Conservation (phyloP, 257 asterid species). For the Coffea canephora region DNA sequence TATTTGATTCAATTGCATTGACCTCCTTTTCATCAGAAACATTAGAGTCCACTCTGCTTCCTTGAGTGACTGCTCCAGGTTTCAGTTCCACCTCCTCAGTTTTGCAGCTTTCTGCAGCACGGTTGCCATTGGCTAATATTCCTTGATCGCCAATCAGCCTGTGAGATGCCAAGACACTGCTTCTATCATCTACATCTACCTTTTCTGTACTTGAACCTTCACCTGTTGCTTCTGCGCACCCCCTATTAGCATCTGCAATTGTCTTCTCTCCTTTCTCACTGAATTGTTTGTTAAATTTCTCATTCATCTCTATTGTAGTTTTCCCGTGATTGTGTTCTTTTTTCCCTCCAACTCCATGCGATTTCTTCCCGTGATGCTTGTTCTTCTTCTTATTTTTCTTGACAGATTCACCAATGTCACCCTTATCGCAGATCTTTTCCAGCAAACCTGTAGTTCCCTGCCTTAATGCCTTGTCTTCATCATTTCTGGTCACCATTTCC, state of each 20-base stretch:
- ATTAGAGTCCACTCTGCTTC: not conserved
- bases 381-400: constrained; percentile 21
- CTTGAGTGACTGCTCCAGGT: not conserved
- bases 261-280: constrained; percentile 7
- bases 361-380: constrained; percentile 8
- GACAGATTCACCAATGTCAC: constrained; percentile 8
- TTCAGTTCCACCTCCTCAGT: not conserved
- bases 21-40: not conserved
- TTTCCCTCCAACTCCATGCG: constrained; percentile 4
- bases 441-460: constrained; percentile 17
- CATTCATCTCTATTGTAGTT: not conserved
- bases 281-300: not conserved
- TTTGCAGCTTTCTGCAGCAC: not conserved
- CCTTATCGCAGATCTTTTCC: constrained; percentile 20
- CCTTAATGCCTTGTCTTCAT: not conserved
- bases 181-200: not conserved
- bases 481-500: not conserved
- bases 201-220: not conserved
- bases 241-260: constrained; percentile 16
- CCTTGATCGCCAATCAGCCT: not conserved
- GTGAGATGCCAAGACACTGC: not conserved
- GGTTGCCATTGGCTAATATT: not conserved
- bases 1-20: not conserved
- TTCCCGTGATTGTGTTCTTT: constrained; percentile 9
- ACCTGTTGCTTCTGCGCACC: constrained; percentile 1